Evolutionary conservation across 257 asterid genomes (phyloP), one percentile per base, ranked within the genome.

Genomic region (Verbena officinalis): DNA sequence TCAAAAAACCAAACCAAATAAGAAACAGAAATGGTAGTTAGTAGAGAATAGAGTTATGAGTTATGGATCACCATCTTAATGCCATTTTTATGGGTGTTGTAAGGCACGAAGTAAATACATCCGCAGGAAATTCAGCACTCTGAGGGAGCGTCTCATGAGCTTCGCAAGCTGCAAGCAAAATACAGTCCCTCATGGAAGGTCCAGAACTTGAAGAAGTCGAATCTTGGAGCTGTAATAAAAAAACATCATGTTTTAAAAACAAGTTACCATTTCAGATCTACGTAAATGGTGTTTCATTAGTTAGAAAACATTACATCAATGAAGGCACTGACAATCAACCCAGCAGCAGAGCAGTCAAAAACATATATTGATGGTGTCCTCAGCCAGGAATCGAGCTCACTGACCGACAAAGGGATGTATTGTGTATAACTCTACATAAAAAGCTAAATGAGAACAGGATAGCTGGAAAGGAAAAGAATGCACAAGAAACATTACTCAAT

Each of bases 311-410:
- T 56, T 74, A 90, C 99, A 91, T 87, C 91, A 44, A 80, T 78
- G 78, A 94, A 94, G 71, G 96, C 89, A 70, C 76, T 90, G 71
- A 94, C 84, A 80, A 94, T 83, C 81, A 86, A 71, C 71, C 98
- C 99, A 63, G 99, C 99, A 33, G 99, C 98, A 59, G 99, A 90
- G 89, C 97, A 94, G 75, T 94, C 99, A 79, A 94, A 90, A 57
- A 90, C 99, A 77, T 90, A 94, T 72, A 90, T 90, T 9, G 99
- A 94, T 13, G 99, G 99, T 8, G 98, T 88, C 81, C 80, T 84
- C 88, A 94, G 74, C 99, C 99, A 94, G 59, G 96, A 86, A 83
- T 94, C 99, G 74, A 94, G 80, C 67, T 94, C 99, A 40, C 84
- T 82, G 45, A 90, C 74, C 15, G 97, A 87, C 84, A 90, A 80